These are phyloP conservation scores for Cucumis melo DNA, from an alignment of 306 rosid genomes.

Conservation along the genomic window DNA sequence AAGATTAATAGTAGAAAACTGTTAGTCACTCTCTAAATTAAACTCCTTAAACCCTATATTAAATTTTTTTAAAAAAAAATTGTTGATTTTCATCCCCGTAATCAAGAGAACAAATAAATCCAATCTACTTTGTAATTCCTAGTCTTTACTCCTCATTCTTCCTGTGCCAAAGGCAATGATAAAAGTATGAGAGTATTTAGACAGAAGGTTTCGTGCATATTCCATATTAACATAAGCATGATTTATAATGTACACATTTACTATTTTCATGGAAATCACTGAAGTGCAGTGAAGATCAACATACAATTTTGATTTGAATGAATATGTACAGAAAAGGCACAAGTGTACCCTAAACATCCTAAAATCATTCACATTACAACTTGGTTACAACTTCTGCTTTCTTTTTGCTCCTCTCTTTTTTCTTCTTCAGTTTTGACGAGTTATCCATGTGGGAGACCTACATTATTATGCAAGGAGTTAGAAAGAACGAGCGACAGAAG, in stretches of 20 bases:
- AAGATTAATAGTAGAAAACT: background rate
- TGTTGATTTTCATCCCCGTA: background rate
- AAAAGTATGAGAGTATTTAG: background rate
- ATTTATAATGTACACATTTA: background rate
- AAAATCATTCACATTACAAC: background rate
- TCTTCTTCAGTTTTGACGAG: slow-evolving; percentile 23
- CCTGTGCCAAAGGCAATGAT: background rate
- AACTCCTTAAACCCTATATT: too few relatives aligned
- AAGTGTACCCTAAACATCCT: background rate
- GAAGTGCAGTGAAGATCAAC: background rate
- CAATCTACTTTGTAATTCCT: background rate
- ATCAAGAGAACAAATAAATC: background rate
- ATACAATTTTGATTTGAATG: background rate
- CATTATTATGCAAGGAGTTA: background rate
- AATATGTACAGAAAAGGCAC: background rate
- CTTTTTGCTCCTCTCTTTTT: slow-evolving; percentile 4
- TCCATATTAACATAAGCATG: background rate
- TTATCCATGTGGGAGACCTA: slow-evolving; percentile 54
- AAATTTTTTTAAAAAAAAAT: background rate
- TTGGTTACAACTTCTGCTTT: slow-evolving; percentile 10
- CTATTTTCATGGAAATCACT: background rate
- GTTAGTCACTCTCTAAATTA: background rate
- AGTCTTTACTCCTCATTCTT: background rate
- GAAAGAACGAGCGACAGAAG: background rate
- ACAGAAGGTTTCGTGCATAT: background rate